Conservation (phyloP, 1,139 yeast genomes). For the Arxiozyma heterogenica region DNA sequence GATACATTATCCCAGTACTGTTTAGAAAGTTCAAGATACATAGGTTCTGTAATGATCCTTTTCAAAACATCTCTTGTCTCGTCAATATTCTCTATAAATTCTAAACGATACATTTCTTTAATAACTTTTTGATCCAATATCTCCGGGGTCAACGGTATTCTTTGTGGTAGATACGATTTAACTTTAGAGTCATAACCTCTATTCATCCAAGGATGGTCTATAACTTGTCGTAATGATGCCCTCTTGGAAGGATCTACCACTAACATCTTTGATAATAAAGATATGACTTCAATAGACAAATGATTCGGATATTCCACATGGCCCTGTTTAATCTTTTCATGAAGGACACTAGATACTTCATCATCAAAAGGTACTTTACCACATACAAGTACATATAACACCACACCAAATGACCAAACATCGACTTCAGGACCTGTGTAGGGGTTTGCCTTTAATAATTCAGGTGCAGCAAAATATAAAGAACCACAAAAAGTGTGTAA, state of each 20-base stretch:
- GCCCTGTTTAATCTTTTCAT: conserved; percentile 89
- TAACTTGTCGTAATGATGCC: conserved; percentile 70
- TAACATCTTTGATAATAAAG: conserved; percentile 76
- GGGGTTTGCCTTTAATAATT: conserved; percentile 81
- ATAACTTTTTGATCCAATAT: conserved; percentile 57
- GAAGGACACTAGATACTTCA: conserved; percentile 83
- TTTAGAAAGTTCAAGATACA: conserved; percentile 43
- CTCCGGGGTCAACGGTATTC: conserved; percentile 65
- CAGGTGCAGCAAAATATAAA: conserved; percentile 97
- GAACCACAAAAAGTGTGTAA: conserved; percentile 96
- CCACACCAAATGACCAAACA: conserved; percentile 97
- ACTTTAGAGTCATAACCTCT: conserved; percentile 76
- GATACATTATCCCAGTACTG: conserved; percentile 21
- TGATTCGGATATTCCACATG: conserved; percentile 84
- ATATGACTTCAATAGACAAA: conserved; percentile 74
- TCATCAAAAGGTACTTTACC: conserved; percentile 99
- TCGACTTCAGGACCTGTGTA: conserved; percentile 97
- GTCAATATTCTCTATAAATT: conserved; percentile 61
- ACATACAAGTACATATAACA: conserved; percentile 84
- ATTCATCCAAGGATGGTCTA: conserved; percentile 90
- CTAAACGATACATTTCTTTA: conserved; percentile 67
- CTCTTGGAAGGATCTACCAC: conserved; percentile 81
- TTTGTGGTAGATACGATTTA: conserved; percentile 61
- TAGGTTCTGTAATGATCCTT: conserved; percentile 52
- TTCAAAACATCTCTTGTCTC: conserved; percentile 51